Evolutionary conservation across 768 basidiomycete species (phyloP), one percentile per base, ranked within the genome.

Genomic region (Hygrophorus pudorinus): DNA sequence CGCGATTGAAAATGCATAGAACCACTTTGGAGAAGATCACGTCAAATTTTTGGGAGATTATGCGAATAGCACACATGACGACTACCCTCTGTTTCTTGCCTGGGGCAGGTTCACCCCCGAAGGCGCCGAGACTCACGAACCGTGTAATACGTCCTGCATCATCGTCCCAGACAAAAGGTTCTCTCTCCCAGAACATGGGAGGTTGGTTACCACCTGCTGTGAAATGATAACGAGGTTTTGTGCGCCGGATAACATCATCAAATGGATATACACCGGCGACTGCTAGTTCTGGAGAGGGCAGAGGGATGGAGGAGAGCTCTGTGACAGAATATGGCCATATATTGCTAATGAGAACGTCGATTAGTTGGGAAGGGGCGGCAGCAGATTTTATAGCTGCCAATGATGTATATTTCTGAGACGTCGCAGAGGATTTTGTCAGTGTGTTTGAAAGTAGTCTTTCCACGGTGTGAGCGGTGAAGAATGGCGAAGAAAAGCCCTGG

Each of bases 1-100:
- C 0, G 76, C 63, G 41, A 99, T 85, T 18, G 78, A 81, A 62
- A 97, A 98, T 2, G 96, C 96, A 64, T 99, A 99, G 65, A 96
- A 97, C 85, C 90, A 97, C 93, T 97, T 52, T 30, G 41, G 49
- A 51, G 32, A 45, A 45, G 38, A 39, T 33, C 38, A 40, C 42
- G 10, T 36, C 32, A 50, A 13, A 41, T 21, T 38, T 29, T 47
- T 34, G 12, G 3, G n/a, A 17, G 21, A 17, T 34, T 43, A 37
- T 39, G 9, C 36, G 17, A 39, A 14, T 28, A 30, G 28, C 39
- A 41, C 27, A 8, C 13, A 9, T 24, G 28, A 13, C 12, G 70
- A 81, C 38, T 52, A 94, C 93, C 53, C 93, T 72, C 54, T 85
- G 85, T 61, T 92, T 94, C 66, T 90, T 93, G 7, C 71, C 74